Conservation (phyloP, 495 filamentous ascomycete genomes). For the Penicillium alfredii region DNA sequence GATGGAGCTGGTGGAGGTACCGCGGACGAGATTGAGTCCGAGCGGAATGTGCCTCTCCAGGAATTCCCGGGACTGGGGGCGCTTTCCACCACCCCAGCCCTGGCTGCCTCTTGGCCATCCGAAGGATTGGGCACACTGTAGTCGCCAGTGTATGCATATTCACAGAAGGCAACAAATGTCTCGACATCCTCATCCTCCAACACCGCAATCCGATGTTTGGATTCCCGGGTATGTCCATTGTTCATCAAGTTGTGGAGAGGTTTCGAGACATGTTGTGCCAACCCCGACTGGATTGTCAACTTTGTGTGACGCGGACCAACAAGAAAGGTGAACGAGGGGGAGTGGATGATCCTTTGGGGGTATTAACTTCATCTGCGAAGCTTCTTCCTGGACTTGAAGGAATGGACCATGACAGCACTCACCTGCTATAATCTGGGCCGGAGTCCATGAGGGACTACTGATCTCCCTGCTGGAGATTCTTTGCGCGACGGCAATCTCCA, state of each 20-base stretch:
- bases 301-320: slow-evolving; percentile 41
- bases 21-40: slow-evolving; percentile 21
- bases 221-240: slow-evolving; percentile 41
- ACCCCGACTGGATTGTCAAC: slow-evolving; percentile 42
- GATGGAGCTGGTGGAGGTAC: slow-evolving; percentile 17
- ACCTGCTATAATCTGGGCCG: slow-evolving; percentile 31
- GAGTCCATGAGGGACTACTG: slow-evolving; percentile 25
- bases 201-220: slow-evolving; percentile 36
- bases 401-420: slow-evolving; percentile 10
- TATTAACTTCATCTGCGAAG: not conserved
- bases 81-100: slow-evolving; percentile 8
- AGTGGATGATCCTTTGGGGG: slow-evolving; percentile 36
- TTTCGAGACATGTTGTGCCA: slow-evolving; percentile 43
- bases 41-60: slow-evolving; percentile 18
- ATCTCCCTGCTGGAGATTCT: not conserved
- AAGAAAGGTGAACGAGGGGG: slow-evolving; percentile 45
- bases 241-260: slow-evolving; percentile 44
- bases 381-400: not conserved
- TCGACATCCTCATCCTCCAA: slow-evolving; percentile 43
- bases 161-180: slow-evolving; percentile 43
- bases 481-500: too few relatives aligned
- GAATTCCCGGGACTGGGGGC: slow-evolving; percentile 6
- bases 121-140: slow-evolving; percentile 32
- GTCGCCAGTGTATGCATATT: slow-evolving; percentile 47
- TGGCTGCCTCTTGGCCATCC: slow-evolving; percentile 7